These are phyloP conservation scores for Globisporangium carolinianum DNA, from an alignment of 352 stramenopile species.

Conservation along the genomic window DNA sequence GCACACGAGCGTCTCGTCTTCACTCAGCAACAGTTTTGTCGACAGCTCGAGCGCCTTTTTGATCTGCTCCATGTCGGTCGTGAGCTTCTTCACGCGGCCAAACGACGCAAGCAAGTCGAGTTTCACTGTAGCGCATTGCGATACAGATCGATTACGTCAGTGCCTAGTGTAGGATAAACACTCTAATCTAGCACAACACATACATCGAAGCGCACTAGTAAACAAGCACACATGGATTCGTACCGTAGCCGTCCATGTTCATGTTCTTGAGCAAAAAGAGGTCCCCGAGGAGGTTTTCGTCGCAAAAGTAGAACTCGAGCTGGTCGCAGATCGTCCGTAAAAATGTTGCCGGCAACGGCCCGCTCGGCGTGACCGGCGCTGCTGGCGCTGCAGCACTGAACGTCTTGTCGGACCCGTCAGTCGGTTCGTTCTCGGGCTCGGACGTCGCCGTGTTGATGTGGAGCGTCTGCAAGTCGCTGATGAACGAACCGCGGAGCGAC, in stretches of 20 bases:
- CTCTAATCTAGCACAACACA: too few relatives aligned
- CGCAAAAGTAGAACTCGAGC: constrained; percentile 86
- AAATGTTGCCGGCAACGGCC: constrained; percentile 68
- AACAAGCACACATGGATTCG: neutral
- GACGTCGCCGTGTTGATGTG: constrained; percentile 24
- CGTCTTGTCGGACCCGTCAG: constrained; percentile 22
- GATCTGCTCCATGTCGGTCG: constrained; percentile 75
- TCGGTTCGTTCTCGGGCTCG: constrained; percentile 41
- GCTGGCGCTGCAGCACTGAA: too few relatives aligned
- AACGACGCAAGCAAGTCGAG: constrained; percentile 79
- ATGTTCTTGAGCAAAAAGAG: constrained; percentile 87
- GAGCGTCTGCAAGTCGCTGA: constrained; percentile 39
- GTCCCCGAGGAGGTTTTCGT: constrained; percentile 82
- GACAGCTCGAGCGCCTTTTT: constrained; percentile 80
- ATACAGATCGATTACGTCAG: too few relatives aligned
- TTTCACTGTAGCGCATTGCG: constrained; percentile 46
- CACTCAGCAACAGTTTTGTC: constrained; percentile 76
- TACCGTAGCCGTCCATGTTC: constrained; percentile 82
- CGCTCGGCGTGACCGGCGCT: constrained; percentile 4
- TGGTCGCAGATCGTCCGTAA: constrained; percentile 83
- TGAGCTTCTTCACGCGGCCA: constrained; percentile 82
- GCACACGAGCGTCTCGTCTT: constrained; percentile 81
- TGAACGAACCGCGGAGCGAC: constrained; percentile 19
- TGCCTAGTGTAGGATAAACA: too few relatives aligned
- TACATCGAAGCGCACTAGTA: neutral